phyloP scores from a whole-genome alignment of 139 green algal species.

The Volvox reticuliferus region DNA sequence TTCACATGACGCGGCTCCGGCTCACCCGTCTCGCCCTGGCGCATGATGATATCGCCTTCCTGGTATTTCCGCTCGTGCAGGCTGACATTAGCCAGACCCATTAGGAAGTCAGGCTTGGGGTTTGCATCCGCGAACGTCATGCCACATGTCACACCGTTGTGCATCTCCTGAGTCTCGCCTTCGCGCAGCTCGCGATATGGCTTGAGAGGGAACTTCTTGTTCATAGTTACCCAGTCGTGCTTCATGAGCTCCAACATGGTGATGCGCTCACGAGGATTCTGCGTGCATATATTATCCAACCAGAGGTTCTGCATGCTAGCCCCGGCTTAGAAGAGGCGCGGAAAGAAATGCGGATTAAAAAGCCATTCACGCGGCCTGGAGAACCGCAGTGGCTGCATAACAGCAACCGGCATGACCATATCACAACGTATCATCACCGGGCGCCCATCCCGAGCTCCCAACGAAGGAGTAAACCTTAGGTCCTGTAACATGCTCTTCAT shows the following conservation, averaged over 20 bases:
- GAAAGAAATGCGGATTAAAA: too few relatives aligned
- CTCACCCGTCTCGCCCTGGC: conserved; percentile 61
- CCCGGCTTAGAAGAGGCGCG: too few relatives aligned
- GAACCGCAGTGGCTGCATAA: too few relatives aligned
- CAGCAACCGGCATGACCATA: too few relatives aligned
- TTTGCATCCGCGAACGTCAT: conserved; percentile 48
- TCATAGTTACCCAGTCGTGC: conserved; percentile 83
- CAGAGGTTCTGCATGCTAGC: too few relatives aligned
- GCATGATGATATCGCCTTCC: conserved; percentile 67
- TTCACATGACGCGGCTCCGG: background rate
- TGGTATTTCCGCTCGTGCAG: conserved; percentile 63
- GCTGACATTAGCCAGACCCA: conserved; percentile 38
- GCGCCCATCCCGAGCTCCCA: too few relatives aligned
- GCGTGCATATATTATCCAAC: background rate
- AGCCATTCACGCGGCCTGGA: too few relatives aligned
- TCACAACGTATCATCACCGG: too few relatives aligned
- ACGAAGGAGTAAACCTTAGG: too few relatives aligned
- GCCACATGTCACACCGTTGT: conserved; percentile 31
- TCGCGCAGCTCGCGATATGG: conserved; percentile 47
- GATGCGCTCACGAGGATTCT: conserved; percentile 83
- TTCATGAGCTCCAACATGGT: conserved; percentile 73
- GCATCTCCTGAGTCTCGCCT: conserved; percentile 60
- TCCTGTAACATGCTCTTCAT: too few relatives aligned
- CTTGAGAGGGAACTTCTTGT: conserved; percentile 57
- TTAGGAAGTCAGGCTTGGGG: conserved; percentile 52